Base-by-base conservation (phyloP, 345 rosid genomes). In the Zanthoxylum bungeanum region DNA sequence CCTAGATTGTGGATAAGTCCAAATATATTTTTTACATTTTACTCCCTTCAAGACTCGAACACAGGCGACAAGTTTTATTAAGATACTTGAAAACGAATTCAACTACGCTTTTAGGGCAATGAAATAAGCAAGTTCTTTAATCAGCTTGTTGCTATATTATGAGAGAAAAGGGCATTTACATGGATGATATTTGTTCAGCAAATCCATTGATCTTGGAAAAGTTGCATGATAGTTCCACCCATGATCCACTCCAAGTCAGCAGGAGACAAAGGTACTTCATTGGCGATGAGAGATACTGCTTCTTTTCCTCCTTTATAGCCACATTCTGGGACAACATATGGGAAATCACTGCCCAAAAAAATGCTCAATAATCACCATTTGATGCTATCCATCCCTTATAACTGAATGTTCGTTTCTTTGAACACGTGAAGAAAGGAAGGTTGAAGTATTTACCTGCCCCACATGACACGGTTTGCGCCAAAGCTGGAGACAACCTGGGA, bases 401-500 rank as follows among this genome's bases (percentile, higher is more conserved):
- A 1, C n/a, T n/a, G 3, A 19, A 19, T 31, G 62, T 9, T 9
- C 39, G 7, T 24, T n/a, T 16, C 49, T 31, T 56, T 17, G 46
- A 64, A 63, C 58, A 24, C 3, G 40, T 10, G 46, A 34, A 24
- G 14, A 30, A 40, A 61, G n/a, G n/a, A n/a, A n/a, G n/a, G n/a
- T n/a, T n/a, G n/a, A n/a, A 42, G 47, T 10, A 6, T 5, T 68
- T 78, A 88, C 97, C 97, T 89, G 80, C 97, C 97, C 97, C 98
- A 94, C 97, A 94, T 90, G 71, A 94, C 84, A 46, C 85, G 91
- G 60, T 82, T 84, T 56, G 89, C 89, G 28, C 97, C 97, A 19
- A 85, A 92, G 78, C 78, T 72, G 61, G 92, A 76, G 44, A 92
- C 84, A 37, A 84, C 70, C 79, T 86, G 88, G 44, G 92, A 79